A percentile compares a stretch with the other conserved stretches of the same genome.
Evolutionary conservation across 441 rosid genomes (phyloP).

Genomic region (Pelargonium australe): DNA sequence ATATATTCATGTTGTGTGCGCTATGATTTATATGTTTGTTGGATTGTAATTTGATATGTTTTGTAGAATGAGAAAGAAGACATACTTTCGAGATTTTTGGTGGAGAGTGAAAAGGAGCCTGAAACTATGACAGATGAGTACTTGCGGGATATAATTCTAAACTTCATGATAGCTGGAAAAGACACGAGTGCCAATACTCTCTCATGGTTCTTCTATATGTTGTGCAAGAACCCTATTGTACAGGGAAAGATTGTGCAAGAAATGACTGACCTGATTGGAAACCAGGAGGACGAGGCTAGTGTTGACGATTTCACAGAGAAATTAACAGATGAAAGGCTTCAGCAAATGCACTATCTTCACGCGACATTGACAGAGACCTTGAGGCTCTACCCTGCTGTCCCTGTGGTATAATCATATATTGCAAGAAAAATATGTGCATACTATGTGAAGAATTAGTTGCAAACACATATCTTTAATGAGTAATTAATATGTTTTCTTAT

Average conservation of each 20-base stretch:
- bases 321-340: slow-evolving; percentile 46
- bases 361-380: slow-evolving; percentile 74
- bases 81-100: slow-evolving; percentile 57
- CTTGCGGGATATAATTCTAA: slow-evolving; percentile 65
- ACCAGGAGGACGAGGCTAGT: slow-evolving; percentile 15
- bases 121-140: slow-evolving; percentile 51
- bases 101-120: slow-evolving; percentile 54
- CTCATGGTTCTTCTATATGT: slow-evolving; percentile 70
- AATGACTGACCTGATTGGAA: slow-evolving; percentile 36
- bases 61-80: slow-evolving; percentile 55
- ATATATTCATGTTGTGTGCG: background rate
- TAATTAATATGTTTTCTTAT: background rate
- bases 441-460: too few species aligned
- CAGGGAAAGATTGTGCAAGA: slow-evolving; percentile 59
- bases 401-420: slow-evolving; percentile 34
- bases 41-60: background rate
- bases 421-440: too few species aligned
- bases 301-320: slow-evolving; percentile 38
- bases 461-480: too few species aligned
- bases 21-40: background rate
- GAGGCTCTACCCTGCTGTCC: slow-evolving; percentile 70
- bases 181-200: slow-evolving; percentile 64
- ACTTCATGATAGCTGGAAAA: slow-evolving; percentile 70
- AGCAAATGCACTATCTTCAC: slow-evolving; percentile 74
- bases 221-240: slow-evolving; percentile 61